Percentiles rank a stretch among this genome's conserved stretches.
These are phyloP conservation scores for Penicillium psychrosexuale DNA, from an alignment of 2,329 filamentous ascomycete genomes.

Conservation along the genomic window DNA sequence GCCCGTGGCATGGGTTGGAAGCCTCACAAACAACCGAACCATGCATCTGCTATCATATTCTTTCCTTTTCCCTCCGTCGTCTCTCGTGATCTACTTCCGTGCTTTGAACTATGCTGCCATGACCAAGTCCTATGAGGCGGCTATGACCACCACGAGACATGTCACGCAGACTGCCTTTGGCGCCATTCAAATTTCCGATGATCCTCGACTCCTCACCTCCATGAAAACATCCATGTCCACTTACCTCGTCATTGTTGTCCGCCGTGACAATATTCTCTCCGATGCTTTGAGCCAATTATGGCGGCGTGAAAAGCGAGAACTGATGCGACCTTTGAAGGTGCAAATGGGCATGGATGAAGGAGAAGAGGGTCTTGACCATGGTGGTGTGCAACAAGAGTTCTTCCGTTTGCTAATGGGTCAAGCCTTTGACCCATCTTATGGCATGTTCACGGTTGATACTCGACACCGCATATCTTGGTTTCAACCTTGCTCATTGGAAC, in stretches of 20 bases:
- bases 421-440: conserved; percentile 73
- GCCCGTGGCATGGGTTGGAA: conserved; percentile 68
- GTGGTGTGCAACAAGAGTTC: conserved; percentile 94
- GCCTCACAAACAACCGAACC: conserved; percentile 58
- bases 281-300: conserved; percentile 87
- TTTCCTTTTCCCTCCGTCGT: conserved; percentile 71
- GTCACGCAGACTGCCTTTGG: conserved; percentile 46
- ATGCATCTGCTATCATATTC: conserved; percentile 76
- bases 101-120: conserved; percentile 84
- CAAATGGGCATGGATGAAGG: conserved; percentile 76
- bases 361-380: conserved; percentile 88
- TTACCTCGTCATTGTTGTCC: conserved; percentile 67
- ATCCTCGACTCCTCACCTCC: conserved; percentile 59
- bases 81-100: conserved; percentile 78
- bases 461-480: conserved; percentile 85
- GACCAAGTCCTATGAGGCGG: conserved; percentile 73
- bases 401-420: conserved; percentile 81
- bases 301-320: conserved; percentile 76
- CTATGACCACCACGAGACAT: conserved; percentile 49
- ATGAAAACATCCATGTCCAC: conserved; percentile 66
- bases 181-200: conserved; percentile 51
- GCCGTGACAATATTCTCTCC: conserved; percentile 63
- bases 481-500: conserved; percentile 73
- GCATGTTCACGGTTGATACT: conserved; percentile 72
- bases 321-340: conserved; percentile 83